Base-by-base conservation (phyloP, 2,329 filamentous ascomycete genomes). In the Lachnellula suecica region DNA sequence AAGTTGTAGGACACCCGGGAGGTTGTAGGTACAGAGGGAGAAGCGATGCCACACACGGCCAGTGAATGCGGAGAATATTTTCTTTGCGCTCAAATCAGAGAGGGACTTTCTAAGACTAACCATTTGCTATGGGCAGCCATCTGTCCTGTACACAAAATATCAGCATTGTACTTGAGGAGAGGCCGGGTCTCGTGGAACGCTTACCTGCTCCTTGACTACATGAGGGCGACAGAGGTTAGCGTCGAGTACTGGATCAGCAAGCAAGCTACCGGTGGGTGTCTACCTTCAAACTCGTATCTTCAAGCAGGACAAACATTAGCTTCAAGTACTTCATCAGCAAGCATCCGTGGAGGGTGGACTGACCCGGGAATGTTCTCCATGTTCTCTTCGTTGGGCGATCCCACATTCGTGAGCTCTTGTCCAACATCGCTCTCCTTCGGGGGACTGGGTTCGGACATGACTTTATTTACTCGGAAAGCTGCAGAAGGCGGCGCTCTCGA, bases 111-210 rank as follows among this genome's bases (percentile, higher is more conserved):
- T 60, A 66, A 62, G 74, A 94, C 94, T 83, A 83, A 99, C 94
- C 94, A 91, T 99, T 99, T 78, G 94, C 94, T 83, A 99, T 99
- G 72, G 94, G 94, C 72, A 99, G 84, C 94, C 94, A 99, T 81
- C 94, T 82, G 77, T 99, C 94, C 77, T 99, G 94, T 77, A 99
- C 94, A 82, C 97, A 97, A 75, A 97, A 31, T 8, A 31, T 31
- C 15, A 31, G 29, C 29, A n/a, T n/a, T n/a, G n/a, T n/a, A n/a
- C n/a, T n/a, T n/a, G n/a, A n/a, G 29, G 29, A 8, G 29, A 31
- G 15, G 29, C 29, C 8, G 8, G 29, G 15, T 31, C 29, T 31
- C 29, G 29, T 31, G 8, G 8, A 31, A 31, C 8, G 29, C 8
- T 8, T 31, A 15, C 15, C 29, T 40, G 37, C 31, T 35, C 31